Evolutionary conservation across 2,329 filamentous ascomycete genomes (phyloP), one percentile per base, ranked within the genome.

Genomic region (Colletotrichum tofieldiae): DNA sequence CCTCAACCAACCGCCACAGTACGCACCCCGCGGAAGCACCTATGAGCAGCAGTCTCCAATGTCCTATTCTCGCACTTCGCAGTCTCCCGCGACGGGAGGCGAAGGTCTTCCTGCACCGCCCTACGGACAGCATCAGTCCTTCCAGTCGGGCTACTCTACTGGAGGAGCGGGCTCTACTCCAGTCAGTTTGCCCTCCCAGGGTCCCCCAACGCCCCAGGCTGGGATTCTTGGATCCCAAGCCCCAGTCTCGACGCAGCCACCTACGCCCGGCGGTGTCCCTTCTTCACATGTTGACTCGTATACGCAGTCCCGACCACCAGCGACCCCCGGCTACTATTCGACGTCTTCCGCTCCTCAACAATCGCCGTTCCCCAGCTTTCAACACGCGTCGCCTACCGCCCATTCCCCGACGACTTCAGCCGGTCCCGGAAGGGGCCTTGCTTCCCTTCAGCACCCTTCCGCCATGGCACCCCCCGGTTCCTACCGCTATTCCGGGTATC

Each of bases 91-190:
- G 12, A 86, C 89, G 5, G 51, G 51, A 9, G 84, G 86, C 37
- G 90, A 94, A 78, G 87, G 86, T 60, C 84, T 95, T 66, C 88
- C 93, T 72, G 86, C 89, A 66, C 90, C 92, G 72, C 88, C 92
- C 8, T 94, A 92, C 81, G 92, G 93, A 74, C 85, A 90, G 75
- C 87, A 92, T 72, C 69, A 91, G 55, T 86, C 91, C 43, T 94
- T 92, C 79, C 87, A 91, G 72, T 89, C 52, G 75, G 84, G 89
- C 23, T 86, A 91, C 78, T 86, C 88, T 14, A 75, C 75, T 39
- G 78, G 78, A 32, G 88, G 88, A 65, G 86, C 87, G 23, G 81
- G 83, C 41, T 78, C 79, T 47, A 77, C 78, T 51, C 81, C 83
- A 64, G 80, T 79, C 32, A 80, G 74, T 72, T 79, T 81, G 67